These are phyloP conservation scores for Malassezia arunalokei DNA, from an alignment of 1,284 basidiomycete species.

Conservation along the genomic window DNA sequence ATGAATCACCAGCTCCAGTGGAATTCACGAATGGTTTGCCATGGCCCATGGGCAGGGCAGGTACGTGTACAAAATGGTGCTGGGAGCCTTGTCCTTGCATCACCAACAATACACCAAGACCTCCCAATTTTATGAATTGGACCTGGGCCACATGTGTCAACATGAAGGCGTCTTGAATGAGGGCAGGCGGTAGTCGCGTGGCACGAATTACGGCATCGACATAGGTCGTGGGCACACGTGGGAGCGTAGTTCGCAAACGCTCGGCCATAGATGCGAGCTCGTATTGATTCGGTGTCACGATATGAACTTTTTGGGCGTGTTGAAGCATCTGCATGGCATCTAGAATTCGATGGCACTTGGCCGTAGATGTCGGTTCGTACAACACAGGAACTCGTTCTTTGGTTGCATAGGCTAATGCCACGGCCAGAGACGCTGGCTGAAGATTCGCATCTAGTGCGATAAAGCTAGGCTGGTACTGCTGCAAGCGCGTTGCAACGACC, in stretches of 20 bases:
- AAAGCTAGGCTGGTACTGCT: conserved; percentile 51
- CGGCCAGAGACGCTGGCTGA: conserved; percentile 52
- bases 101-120: conserved; percentile 19
- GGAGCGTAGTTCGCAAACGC: not conserved
- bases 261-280: conserved; percentile 4
- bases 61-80: conserved; percentile 15
- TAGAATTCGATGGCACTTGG: conserved; percentile 63
- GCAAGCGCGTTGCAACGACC: conserved; percentile 46
- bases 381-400: conserved; percentile 13
- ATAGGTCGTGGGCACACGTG: not conserved
- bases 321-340: conserved; percentile 44
- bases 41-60: conserved; percentile 12
- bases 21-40: conserved; percentile 22
- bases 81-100: not conserved
- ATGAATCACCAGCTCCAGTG: conserved; percentile 43
- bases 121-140: conserved; percentile 8
- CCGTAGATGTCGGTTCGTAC: conserved; percentile 69
- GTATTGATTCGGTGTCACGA: conserved; percentile 14
- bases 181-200: conserved; percentile 16
- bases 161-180: not conserved
- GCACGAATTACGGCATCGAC: not conserved
- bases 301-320: conserved; percentile 41
- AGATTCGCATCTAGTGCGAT: conserved; percentile 76
- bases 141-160: not conserved
- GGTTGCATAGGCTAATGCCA: conserved; percentile 48